Conservation (phyloP, 169 alveolate species). For the Plasmodium knowlesi region DNA sequence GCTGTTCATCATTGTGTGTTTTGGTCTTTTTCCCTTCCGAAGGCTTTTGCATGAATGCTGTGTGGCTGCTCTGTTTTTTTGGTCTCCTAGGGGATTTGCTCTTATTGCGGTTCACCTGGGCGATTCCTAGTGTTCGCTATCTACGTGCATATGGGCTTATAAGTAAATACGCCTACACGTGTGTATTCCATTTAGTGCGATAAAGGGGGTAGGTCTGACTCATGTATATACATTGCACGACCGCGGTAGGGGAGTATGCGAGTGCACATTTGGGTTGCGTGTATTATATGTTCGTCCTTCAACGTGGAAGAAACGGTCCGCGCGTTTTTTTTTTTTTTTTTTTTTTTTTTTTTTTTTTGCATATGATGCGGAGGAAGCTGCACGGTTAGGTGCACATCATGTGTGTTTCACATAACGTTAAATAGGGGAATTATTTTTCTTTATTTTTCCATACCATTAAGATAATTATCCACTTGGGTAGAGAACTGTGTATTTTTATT, state of each 20-base stretch:
- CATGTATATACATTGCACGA: background rate
- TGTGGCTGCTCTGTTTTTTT: background rate
- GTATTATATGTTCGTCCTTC: background rate
- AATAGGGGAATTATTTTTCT: background rate
- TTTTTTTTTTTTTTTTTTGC: background rate
- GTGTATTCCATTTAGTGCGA: background rate
- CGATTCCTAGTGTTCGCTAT: background rate
- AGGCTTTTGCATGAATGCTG: background rate
- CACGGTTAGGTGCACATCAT: background rate
- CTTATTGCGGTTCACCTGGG: background rate
- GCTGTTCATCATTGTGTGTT: conserved; percentile 20
- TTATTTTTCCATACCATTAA: background rate
- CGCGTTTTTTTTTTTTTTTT: background rate
- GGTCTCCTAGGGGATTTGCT: background rate
- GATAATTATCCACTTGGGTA: background rate
- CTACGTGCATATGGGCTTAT: background rate
- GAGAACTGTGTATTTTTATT: background rate
- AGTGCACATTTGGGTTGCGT: background rate
- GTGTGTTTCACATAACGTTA: background rate
- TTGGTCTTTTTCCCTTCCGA: background rate
- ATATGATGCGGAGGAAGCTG: background rate
- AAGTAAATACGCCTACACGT: background rate
- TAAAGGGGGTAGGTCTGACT: background rate
- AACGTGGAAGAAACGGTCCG: background rate
- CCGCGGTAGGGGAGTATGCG: background rate